Percentiles rank a stretch among this genome's conserved stretches.
Evolutionary conservation across 1,139 yeast genomes (phyloP).

Genomic region (Saccharomycopsis phalli): DNA sequence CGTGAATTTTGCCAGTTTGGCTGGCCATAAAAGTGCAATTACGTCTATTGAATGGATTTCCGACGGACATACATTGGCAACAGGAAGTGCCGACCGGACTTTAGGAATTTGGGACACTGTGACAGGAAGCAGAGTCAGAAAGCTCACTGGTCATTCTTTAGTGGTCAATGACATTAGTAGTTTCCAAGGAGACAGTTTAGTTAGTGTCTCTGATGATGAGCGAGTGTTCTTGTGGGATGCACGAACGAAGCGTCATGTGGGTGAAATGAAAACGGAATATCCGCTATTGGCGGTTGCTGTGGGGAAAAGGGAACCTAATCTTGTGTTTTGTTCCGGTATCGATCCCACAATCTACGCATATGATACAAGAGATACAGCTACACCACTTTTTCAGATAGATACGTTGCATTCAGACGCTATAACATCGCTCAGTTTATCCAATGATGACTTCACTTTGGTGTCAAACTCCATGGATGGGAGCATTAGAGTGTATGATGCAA

Average conservation of each 20-base stretch:
- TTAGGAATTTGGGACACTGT: constrained; percentile 32
- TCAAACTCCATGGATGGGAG: constrained; percentile 52
- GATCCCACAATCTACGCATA: constrained; percentile 54
- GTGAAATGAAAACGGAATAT: constrained; percentile 36
- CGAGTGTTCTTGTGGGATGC: constrained; percentile 53
- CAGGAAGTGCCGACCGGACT: constrained; percentile 45
- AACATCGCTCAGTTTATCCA: constrained; percentile 42
- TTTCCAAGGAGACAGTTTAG: constrained; percentile 28
- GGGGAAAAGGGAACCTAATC: constrained; percentile 3
- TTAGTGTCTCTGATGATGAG: constrained; percentile 65
- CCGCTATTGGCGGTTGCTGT: constrained; percentile 50
- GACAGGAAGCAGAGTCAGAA: constrained; percentile 47
- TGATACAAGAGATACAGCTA: constrained; percentile 38
- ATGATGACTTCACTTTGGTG: constrained; percentile 41
- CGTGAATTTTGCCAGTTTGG: constrained; percentile 33
- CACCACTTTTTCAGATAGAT: constrained; percentile 38
- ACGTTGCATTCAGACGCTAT: constrained; percentile 42
- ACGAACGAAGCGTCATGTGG: constrained; percentile 38
- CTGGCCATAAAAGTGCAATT: constrained; percentile 44
- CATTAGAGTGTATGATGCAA: constrained; percentile 43
- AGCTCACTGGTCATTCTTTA: constrained; percentile 43
- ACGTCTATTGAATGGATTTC: constrained; percentile 41
- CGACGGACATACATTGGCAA: constrained; percentile 31
- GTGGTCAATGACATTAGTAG: constrained; percentile 46
- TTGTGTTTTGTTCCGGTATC: constrained; percentile 53